These are phyloP conservation scores for Berkeleyomyces rouxiae DNA, from an alignment of 2,329 filamentous ascomycete genomes.

Conservation along the genomic window DNA sequence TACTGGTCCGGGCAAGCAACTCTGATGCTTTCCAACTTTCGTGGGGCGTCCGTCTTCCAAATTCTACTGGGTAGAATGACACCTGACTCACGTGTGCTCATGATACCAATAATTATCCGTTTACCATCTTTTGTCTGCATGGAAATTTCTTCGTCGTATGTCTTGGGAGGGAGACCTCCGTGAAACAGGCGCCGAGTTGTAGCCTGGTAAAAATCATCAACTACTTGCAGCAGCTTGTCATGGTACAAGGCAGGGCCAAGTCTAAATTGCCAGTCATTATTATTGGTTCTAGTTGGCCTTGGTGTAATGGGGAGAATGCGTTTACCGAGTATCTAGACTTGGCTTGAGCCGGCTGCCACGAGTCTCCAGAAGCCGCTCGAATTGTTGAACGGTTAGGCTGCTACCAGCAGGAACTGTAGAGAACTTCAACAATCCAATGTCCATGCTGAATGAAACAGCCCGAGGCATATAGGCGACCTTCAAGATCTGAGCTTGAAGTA, in stretches of 20 bases:
- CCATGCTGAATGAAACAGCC: background rate
- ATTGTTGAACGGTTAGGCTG: background rate
- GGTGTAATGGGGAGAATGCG: background rate
- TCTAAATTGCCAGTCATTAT: background rate
- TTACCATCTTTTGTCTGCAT: background rate
- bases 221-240: background rate
- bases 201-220: background rate
- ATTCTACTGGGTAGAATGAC: background rate
- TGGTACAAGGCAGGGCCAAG: background rate
- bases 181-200: background rate
- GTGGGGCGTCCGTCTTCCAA: background rate
- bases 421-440: background rate
- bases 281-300: background rate
- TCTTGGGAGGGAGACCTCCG: background rate
- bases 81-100: background rate
- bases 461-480: background rate
- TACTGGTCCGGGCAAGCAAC: conserved; percentile 1
- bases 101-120: background rate
- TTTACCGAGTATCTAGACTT: background rate
- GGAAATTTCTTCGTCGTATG: background rate
- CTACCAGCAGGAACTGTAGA: background rate
- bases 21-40: background rate
- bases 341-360: background rate
- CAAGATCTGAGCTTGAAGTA: background rate
- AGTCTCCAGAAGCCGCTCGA: background rate